Conservation (phyloP, 352 stramenopile genomes). For the Pythium vanterpoolii region DNA sequence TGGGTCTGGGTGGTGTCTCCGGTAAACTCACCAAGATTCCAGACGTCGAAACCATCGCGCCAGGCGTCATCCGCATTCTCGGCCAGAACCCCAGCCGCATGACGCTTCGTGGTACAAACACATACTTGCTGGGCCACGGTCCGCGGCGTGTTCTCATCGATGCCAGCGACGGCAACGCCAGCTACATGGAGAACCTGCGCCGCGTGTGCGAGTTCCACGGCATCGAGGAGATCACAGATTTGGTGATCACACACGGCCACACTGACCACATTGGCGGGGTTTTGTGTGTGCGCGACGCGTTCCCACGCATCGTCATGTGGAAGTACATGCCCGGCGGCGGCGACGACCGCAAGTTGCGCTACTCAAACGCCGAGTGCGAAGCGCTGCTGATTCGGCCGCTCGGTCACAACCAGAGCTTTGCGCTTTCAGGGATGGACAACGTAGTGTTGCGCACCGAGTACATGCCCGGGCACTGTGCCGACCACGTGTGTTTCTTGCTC, state of each 20-base stretch:
- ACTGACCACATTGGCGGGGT: constrained; percentile 88
- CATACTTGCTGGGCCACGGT: constrained; percentile 83
- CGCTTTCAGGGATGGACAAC: constrained; percentile 3
- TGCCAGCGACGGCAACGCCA: constrained; percentile 65
- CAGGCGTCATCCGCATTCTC: constrained; percentile 65
- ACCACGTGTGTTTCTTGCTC: constrained; percentile 83
- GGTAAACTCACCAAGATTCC: constrained; percentile 35
- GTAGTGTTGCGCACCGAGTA: constrained; percentile 49
- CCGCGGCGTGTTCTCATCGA: constrained; percentile 69
- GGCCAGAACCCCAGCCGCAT: constrained; percentile 86
- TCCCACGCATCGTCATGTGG: constrained; percentile 56
- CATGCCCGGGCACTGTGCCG: constrained; percentile 82
- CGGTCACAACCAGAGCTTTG: constrained; percentile 39
- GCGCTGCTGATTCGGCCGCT: constrained; percentile 41
- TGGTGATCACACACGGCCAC: constrained; percentile 89
- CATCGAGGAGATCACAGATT: constrained; percentile 55
- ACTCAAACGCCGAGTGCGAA: constrained; percentile 50
- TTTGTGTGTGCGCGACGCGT: constrained; percentile 44
- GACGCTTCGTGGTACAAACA: constrained; percentile 89
- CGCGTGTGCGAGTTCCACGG: constrained; percentile 34
- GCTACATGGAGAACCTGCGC: constrained; percentile 46
- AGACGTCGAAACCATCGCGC: constrained; percentile 39
- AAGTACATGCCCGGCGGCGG: constrained; percentile 56
- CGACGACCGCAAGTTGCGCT: constrained; percentile 32
- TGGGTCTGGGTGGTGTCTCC: constrained; percentile 42